Base-by-base conservation (phyloP, 1,284 basidiomycete genomes). In the Gomphus bonarii region DNA sequence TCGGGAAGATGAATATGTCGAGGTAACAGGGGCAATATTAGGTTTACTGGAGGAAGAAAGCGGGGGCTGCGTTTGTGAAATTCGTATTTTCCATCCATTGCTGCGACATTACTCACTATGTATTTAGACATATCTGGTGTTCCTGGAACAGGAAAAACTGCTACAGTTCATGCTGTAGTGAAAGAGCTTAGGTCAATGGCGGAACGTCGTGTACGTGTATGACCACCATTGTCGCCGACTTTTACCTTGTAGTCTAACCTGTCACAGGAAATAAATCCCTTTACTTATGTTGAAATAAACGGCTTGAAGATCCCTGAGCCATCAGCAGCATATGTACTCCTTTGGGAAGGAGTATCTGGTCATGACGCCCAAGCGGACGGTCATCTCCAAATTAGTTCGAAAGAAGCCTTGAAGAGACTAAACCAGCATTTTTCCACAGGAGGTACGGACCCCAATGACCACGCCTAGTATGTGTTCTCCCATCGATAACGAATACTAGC, bases 241-340 rank as follows among this genome's bases (percentile, higher is more conserved):
- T n/a, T 31, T 57, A 36, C 58, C 22, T n/a, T 8, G 1, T 35
- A 35, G 28, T 44, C 7, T 25, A 33, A 11, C 12, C 25, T 1
- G 5, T 50, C 49, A 28, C 65, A 95, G 88, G 93, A 97, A 77
- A 84, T 85, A 20, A 86, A 89, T 59, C 90, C 91, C 0, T 99
- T 99, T 71, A 91, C 88, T 0, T 99, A 97, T 64, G 91, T 98
- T 60, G 97, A 99, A 69, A 97, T 99, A 66, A 99, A 99, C 66
- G 97, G 97, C 0, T 84, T 99, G 62, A 88, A 87, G 66, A 86
- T 97, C 47, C 88, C 91, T 0, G 90, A 95, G 56, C 92, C 94
- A 2, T 76, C 84, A 22, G 88, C 90, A 4, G 92, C 94, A 1
- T 97, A 97, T 65, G 82, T 78, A 46, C 76, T 93, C 0, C 79